Percentiles rank a stretch among this genome's conserved stretches.
Evolutionary conservation across 768 basidiomycete genomes (phyloP).

Genomic region (Suillus decipiens): DNA sequence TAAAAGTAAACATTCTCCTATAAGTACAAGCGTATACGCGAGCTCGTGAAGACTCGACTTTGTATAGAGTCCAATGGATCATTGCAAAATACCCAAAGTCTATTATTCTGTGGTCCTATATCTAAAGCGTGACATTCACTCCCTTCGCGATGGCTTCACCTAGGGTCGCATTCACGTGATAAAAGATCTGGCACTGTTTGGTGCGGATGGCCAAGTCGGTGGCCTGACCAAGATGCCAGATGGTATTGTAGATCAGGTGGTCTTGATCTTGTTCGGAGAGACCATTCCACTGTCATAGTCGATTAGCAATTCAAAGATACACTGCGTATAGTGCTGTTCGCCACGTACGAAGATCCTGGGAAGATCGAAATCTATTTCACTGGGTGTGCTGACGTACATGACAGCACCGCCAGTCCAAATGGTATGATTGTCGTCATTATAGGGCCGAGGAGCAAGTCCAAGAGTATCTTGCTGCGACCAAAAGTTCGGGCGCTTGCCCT

Average conservation of each 20-base stretch:
- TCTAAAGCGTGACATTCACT: constrained; percentile 22
- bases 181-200: constrained; percentile 37
- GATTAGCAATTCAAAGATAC: background rate
- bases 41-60: no score
- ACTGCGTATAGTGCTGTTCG: background rate
- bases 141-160: constrained; percentile 39
- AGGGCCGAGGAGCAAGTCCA: constrained; percentile 34
- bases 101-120: background rate
- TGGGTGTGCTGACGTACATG: constrained; percentile 36
- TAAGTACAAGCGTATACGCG: background rate
- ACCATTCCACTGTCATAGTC: constrained; percentile 28
- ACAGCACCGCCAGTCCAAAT: constrained; percentile 44
- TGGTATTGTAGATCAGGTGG: constrained; percentile 39
- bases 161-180: constrained; percentile 37
- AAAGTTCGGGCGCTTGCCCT: constrained; percentile 42
- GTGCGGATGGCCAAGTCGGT: constrained; percentile 30
- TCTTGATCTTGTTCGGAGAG: constrained; percentile 37
- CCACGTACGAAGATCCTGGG: constrained; percentile 34
- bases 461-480: constrained; percentile 38
- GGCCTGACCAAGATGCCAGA: constrained; percentile 40
- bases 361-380: constrained; percentile 41
- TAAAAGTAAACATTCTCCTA: background rate
- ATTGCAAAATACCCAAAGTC: background rate
- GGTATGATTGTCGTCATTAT: constrained; percentile 42
- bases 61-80: no score